Conservation (phyloP, 108 stramenopile genomes). For the Skeletonema menzelii region DNA sequence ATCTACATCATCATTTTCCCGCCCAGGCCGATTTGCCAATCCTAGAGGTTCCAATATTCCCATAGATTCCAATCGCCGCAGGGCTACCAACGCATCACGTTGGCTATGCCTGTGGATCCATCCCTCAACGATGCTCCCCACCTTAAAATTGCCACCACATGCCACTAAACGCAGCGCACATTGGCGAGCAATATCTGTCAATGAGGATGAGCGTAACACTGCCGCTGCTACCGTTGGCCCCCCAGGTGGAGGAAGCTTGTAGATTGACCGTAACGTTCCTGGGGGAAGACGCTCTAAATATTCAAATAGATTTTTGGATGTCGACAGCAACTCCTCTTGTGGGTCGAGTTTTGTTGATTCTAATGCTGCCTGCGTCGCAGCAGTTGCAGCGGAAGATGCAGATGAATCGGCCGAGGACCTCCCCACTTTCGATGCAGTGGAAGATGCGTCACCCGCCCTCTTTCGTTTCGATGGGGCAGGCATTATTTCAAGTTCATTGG, state of each 20-base stretch:
- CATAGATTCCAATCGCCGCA: constrained; percentile 36
- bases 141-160: constrained; percentile 42
- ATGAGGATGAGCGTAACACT: constrained; percentile 31
- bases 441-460: not conserved
- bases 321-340: constrained; percentile 20
- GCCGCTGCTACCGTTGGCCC: constrained; percentile 36
- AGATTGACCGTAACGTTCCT: constrained; percentile 24
- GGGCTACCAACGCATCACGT: constrained; percentile 29
- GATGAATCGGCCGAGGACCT: not conserved
- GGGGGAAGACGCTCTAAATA: constrained; percentile 42
- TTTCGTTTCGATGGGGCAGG: not conserved
- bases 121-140: constrained; percentile 18
- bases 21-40: constrained; percentile 12
- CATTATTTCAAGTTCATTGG: too few species aligned
- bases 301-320: constrained; percentile 40
- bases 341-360: constrained; percentile 5
- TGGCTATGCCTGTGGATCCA: constrained; percentile 35
- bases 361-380: constrained; percentile 1
- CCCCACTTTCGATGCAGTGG: not conserved
- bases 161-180: constrained; percentile 32
- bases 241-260: constrained; percentile 30
- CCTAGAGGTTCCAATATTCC: constrained; percentile 37
- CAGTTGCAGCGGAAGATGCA: not conserved
- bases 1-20: constrained; percentile 9
- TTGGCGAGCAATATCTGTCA: constrained; percentile 42